A percentile compares a stretch with the other conserved stretches of the same genome.
Conservation (phyloP, 2,329 filamentous ascomycete species). For the Paecilomyces dactylethromorphus region DNA sequence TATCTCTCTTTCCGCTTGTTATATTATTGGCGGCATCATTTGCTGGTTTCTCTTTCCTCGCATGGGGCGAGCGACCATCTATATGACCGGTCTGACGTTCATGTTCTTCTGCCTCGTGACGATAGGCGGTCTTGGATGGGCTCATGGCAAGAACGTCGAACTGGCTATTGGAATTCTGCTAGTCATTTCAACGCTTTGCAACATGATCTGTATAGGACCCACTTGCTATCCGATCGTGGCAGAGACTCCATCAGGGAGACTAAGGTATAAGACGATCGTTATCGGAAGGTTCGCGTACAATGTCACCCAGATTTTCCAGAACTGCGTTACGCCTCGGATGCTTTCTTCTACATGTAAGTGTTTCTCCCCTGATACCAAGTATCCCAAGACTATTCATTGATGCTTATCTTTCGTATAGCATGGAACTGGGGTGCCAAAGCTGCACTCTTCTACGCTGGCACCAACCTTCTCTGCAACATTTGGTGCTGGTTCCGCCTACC, state of each 20-base stretch:
- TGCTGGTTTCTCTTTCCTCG: slow-evolving; percentile 37
- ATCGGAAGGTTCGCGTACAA: slow-evolving; percentile 47
- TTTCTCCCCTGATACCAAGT: background rate
- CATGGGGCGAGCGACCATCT: slow-evolving; percentile 35
- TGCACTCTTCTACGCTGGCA: slow-evolving; percentile 32
- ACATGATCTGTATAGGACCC: slow-evolving; percentile 49
- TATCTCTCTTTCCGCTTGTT: slow-evolving; percentile 35
- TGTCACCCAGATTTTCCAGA: slow-evolving; percentile 40
- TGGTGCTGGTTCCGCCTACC: slow-evolving; percentile 32
- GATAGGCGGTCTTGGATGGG: slow-evolving; percentile 27
- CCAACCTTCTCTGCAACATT: slow-evolving; percentile 21
- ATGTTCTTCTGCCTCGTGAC: slow-evolving; percentile 34
- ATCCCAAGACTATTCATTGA: background rate
- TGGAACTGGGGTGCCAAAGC: slow-evolving; percentile 33
- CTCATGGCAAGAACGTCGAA: slow-evolving; percentile 12
- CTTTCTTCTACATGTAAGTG: slow-evolving; percentile 16
- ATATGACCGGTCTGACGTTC: slow-evolving; percentile 32
- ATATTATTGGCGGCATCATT: slow-evolving; percentile 33
- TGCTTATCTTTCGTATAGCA: slow-evolving; percentile 6
- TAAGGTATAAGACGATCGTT: slow-evolving; percentile 39
- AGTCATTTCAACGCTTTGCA: slow-evolving; percentile 47
- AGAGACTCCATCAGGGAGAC: slow-evolving; percentile 47
- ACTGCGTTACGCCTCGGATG: slow-evolving; percentile 23
- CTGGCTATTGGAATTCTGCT: slow-evolving; percentile 37
- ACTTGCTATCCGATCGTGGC: slow-evolving; percentile 48